Evolutionary conservation across 495 filamentous ascomycete genomes (phyloP), one percentile per base, ranked within the genome.

Genomic region (Glutinoglossum americanum): DNA sequence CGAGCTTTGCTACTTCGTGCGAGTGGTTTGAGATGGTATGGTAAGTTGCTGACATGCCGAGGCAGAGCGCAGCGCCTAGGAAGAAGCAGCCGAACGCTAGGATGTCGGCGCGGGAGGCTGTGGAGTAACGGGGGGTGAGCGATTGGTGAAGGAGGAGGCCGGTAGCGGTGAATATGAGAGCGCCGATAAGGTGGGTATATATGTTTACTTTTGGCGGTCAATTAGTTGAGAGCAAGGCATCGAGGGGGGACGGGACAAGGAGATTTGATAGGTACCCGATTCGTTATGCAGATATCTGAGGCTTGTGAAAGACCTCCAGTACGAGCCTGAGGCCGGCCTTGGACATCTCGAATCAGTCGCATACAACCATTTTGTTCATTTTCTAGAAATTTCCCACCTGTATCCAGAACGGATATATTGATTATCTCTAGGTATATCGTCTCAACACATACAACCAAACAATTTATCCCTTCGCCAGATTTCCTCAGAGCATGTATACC

Each of bases 1-100:
- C 79, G 62, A 84, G 72, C 44, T 71, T 70, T 27, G 69, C 68
- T 17, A 72, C 60, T 1, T 61, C 44, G 21, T 65, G 61, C 58
- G 68, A 73, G 61, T 79, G 76, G 53, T 74, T 75, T 56, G 69
- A 69, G 47, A 78, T 66, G 0, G 72, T 72, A 63, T 80, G 76
- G 61, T 57, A 74, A 68, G 62, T 65, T 10, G 72, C 68, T 7
- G 76, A 79, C 30, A 78, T 62, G 6, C 67, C 57, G 59, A 79
- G 76, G 60, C 76, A 80, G n/a, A 72, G 59, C 4, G 67, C 69
- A 8, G 77, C 75, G 3, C 75, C 75, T 6, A 72, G 54, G 48
- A 77, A 74, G 64, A 73, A 79, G 49, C 63, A 64, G 0, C 62
- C 65, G 57, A 71, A 76, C 8, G 75, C 71, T 2, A 74, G 0